A percentile compares a stretch with the other conserved stretches of the same genome.
These are phyloP conservation scores for Podaxis mareebaensis DNA, from an alignment of 768 basidiomycete genomes.

Conservation along the genomic window DNA sequence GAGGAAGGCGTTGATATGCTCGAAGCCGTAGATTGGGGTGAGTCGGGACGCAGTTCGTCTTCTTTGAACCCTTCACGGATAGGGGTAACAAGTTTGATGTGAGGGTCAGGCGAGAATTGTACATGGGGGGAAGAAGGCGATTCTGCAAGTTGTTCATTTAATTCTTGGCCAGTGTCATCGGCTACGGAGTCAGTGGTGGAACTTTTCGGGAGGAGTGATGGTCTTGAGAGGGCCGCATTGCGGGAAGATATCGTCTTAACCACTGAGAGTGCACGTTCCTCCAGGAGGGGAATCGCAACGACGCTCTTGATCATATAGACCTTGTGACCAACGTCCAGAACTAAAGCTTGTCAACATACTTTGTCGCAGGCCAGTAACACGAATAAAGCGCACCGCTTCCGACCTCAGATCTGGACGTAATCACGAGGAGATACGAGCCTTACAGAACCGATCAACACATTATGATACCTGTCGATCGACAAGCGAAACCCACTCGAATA, in stretches of 20 bases:
- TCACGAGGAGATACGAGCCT: conserved; percentile 80
- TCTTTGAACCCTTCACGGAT: conserved; percentile 25
- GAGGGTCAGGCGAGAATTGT: conserved; percentile 51
- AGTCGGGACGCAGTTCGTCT: conserved; percentile 31
- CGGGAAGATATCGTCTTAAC: conserved; percentile 55
- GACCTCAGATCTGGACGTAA: conserved; percentile 60
- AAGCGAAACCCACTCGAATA: conserved; percentile 56
- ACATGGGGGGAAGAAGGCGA: conserved; percentile 38
- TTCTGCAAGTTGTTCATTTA: conserved; percentile 1
- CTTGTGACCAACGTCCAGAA: conserved; percentile 59
- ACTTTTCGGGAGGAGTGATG: conserved; percentile 42
- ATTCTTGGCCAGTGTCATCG: conserved; percentile 18
- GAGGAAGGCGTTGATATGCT: conserved; percentile 59
- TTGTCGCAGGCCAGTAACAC: conserved; percentile 1
- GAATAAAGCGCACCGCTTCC: conserved; percentile 58
- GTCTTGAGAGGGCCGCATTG: conserved; percentile 43
- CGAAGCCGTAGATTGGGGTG: conserved; percentile 46
- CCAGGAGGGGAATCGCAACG: conserved; percentile 68
- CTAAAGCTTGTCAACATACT: conserved; percentile 34
- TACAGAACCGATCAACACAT: conserved; percentile 13
- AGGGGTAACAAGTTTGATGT: conserved; percentile 49
- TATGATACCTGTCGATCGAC: conserved; percentile 6
- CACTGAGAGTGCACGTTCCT: conserved; percentile 57
- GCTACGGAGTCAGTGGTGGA: conserved; percentile 15
- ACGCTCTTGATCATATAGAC: conserved; percentile 73